phyloP scores from a whole-genome alignment of 2,329 filamentous ascomycete species.

The Emericellopsis atlantica region DNA sequence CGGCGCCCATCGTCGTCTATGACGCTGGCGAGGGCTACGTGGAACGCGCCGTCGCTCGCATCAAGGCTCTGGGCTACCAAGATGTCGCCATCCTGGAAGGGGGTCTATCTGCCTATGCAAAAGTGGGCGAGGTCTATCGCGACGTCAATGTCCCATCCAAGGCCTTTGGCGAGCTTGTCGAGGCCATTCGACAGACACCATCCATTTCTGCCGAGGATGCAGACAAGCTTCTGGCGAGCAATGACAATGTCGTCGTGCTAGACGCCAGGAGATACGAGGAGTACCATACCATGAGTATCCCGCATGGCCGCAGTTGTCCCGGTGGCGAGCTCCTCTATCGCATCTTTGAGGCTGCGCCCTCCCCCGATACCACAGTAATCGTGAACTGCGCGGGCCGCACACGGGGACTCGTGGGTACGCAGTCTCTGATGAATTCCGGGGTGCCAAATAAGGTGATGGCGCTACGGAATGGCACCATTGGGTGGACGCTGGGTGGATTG shows the following conservation, averaged over 20 bases:
- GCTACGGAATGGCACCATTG: slow-evolving; percentile 16
- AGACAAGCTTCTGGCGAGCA: slow-evolving; percentile 10
- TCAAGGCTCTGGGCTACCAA: slow-evolving; percentile 11
- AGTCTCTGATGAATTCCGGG: slow-evolving; percentile 13
- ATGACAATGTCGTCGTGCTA: slow-evolving; percentile 11
- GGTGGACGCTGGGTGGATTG: slow-evolving; percentile 15
- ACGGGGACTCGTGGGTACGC: slow-evolving; percentile 15
- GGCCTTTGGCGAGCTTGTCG: slow-evolving; percentile 17
- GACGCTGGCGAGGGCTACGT: slow-evolving; percentile 15
- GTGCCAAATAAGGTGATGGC: slow-evolving; percentile 14
- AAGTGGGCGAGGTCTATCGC: slow-evolving; percentile 14
- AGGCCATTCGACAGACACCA: slow-evolving; percentile 15
- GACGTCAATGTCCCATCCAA: slow-evolving; percentile 18
- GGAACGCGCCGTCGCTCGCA: slow-evolving; percentile 8
- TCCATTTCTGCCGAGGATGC: slow-evolving; percentile 12
- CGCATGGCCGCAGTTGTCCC: slow-evolving; percentile 15
- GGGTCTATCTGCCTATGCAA: slow-evolving; percentile 11
- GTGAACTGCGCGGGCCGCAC: slow-evolving; percentile 18
- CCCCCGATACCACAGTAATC: slow-evolving; percentile 12
- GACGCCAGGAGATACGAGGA: slow-evolving; percentile 15
- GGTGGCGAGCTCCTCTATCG: slow-evolving; percentile 16
- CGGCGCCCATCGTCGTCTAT: slow-evolving; percentile 13
- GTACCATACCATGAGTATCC: slow-evolving; percentile 18
- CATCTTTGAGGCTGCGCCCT: slow-evolving; percentile 13
- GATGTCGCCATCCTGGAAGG: slow-evolving; percentile 12